Base-by-base conservation (phyloP, 169 alveolate genomes). In the Babesia sp. region DNA sequence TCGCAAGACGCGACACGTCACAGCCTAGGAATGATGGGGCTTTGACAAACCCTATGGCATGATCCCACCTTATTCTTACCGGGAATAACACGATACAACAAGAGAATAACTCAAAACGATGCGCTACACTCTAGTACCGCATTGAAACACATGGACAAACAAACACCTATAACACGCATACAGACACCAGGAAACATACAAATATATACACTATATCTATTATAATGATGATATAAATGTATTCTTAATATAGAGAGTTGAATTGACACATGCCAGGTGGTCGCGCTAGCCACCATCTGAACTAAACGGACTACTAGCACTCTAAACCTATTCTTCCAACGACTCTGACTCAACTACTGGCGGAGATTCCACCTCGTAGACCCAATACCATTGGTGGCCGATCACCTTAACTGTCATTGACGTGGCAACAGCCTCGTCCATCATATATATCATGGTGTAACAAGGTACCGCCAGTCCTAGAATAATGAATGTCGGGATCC, bases 341-440 rank as follows among this genome's bases (percentile, higher is more conserved):
- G 56, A 20, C 56, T 48, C 56, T 8, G 26, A 18, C 54, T 61
- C 85, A 69, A 80, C 90, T 33, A 87, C 91, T n/a, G 93, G 91
- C 3, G 96, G 96, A 14, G 96, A 90, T 56, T 92, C 96, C 41
- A 92, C 96, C 67, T 92, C 96, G 84, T 92, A 92, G 14, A 92
- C 90, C 96, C 96, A 92, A 68, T 92, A 91, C 96, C 96, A 92
- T 71, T 92, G 96, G 45, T 93, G 74, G 48, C 96, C 96, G 33
- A 91, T 85, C 56, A 91, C 95, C 61, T 92, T 92, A 18, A 92
- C 94, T 12, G 96, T 92, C 96, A 92, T 92, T 3, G 95, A 83
- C 42, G 94, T 91, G 76, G 87, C 88, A 22, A 92, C 91, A 12
- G 94, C 86, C 61, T 92, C 96, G 81, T 92, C 96, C 68, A 71